A percentile compares a stretch with the other conserved stretches of the same genome.
phyloP scores from a whole-genome alignment of 495 filamentous ascomycete genomes.

The Echria macrotheca region DNA sequence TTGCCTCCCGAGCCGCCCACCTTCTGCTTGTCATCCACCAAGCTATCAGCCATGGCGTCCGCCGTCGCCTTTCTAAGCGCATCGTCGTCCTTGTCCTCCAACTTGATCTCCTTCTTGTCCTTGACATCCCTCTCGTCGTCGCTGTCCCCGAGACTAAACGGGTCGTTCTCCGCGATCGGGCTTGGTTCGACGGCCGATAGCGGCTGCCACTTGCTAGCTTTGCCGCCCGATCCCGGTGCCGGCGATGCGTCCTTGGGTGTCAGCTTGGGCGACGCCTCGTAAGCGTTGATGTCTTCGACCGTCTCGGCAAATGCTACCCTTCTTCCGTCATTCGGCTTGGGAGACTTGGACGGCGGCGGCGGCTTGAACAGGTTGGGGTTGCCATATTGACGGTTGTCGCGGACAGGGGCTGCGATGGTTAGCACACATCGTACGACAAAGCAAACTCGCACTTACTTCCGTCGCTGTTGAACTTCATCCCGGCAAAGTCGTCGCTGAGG shows the following conservation, averaged over 20 bases:
- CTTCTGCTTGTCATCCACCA: conserved; percentile 33
- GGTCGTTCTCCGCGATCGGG: conserved; percentile 86
- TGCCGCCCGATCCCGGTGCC: conserved; percentile 37
- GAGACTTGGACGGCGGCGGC: conserved; percentile 54
- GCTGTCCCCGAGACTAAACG: conserved; percentile 93
- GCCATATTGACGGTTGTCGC: conserved; percentile 52
- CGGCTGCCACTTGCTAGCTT: conserved; percentile 94
- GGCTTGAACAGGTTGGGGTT: conserved; percentile 80
- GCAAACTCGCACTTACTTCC: conserved; percentile 54
- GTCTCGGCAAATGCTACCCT: conserved; percentile 74
- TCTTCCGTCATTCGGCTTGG: conserved; percentile 54
- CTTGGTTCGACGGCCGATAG: conserved; percentile 80
- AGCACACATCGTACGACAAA: conserved; percentile 10
- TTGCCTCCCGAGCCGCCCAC: conserved; percentile 10
- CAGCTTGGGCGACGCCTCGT: conserved; percentile 53
- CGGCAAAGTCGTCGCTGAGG: conserved; percentile 84
- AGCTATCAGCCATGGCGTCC: conserved; percentile 55
- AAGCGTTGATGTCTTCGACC: conserved; percentile 72
- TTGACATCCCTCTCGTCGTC: conserved; percentile 78
- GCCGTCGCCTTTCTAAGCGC: conserved; percentile 65
- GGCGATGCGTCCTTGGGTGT: conserved; percentile 28
- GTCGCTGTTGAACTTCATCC: conserved; percentile 74
- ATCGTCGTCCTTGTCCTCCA: conserved; percentile 66
- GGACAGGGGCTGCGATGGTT: conserved; percentile 22
- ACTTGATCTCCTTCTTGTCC: conserved; percentile 41